These are phyloP conservation scores for Fusarium succisae DNA, from an alignment of 2,329 filamentous ascomycete species.

Conservation along the genomic window DNA sequence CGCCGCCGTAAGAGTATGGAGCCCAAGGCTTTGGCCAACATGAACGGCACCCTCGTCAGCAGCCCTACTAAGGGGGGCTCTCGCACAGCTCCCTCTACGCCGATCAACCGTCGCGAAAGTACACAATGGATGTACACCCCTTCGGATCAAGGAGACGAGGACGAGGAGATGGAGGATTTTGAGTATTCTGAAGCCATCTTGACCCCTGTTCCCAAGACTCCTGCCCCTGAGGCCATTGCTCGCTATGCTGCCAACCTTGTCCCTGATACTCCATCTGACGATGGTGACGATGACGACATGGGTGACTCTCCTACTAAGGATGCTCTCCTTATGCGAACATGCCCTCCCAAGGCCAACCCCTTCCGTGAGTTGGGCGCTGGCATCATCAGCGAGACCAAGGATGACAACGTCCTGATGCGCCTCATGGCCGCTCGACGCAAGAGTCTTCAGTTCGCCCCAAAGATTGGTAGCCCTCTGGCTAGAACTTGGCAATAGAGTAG, in stretches of 20 bases:
- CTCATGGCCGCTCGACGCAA: conserved; percentile 78
- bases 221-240: conserved; percentile 63
- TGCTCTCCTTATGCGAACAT: conserved; percentile 60
- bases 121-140: conserved; percentile 65
- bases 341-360: conserved; percentile 60
- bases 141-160: conserved; percentile 53
- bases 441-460: conserved; percentile 81
- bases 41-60: conserved; percentile 70
- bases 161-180: conserved; percentile 52
- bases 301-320: conserved; percentile 47
- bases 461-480: conserved; percentile 76
- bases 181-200: conserved; percentile 57
- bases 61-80: conserved; percentile 47
- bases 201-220: conserved; percentile 67
- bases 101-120: conserved; percentile 63
- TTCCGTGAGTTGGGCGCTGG: conserved; percentile 54
- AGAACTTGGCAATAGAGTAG: conserved; percentile 58
- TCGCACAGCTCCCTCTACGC: conserved; percentile 57
- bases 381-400: conserved; percentile 60
- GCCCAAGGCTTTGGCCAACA: conserved; percentile 73
- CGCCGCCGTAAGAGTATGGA: conserved; percentile 85
- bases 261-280: conserved; percentile 56
- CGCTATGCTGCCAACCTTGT: conserved; percentile 59
- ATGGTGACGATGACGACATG: conserved; percentile 43
- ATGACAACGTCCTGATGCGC: conserved; percentile 66